Percentiles rank a stretch among this genome's conserved stretches.
These are phyloP conservation scores for Cladosporium sp. DNA, from an alignment of 2,329 filamentous ascomycete species.

Conservation along the genomic window DNA sequence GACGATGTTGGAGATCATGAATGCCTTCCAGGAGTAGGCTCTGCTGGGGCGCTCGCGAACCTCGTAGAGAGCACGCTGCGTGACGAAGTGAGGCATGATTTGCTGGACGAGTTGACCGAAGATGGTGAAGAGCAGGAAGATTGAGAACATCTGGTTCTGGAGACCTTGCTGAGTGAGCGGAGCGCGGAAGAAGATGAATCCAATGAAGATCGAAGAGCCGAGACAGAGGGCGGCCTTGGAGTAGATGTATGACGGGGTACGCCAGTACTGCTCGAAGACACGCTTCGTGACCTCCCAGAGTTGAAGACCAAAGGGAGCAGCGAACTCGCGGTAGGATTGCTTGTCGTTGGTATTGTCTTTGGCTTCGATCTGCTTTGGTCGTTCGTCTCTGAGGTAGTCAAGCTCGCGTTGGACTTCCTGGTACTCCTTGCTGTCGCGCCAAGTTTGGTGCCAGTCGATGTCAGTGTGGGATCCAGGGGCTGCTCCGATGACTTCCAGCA, in stretches of 20 bases:
- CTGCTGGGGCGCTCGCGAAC: slow-evolving; percentile 80
- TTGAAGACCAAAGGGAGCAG: slow-evolving; percentile 68
- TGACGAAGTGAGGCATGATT: slow-evolving; percentile 82
- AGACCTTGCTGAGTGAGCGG: slow-evolving; percentile 71
- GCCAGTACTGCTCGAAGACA: slow-evolving; percentile 90
- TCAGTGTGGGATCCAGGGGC: slow-evolving; percentile 47
- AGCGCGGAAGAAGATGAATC: slow-evolving; percentile 74
- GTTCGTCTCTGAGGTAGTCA: slow-evolving; percentile 40
- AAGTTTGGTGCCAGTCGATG: slow-evolving; percentile 48
- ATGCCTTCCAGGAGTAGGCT: slow-evolving; percentile 80
- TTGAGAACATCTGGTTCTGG: slow-evolving; percentile 81
- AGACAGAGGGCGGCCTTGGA: slow-evolving; percentile 69
- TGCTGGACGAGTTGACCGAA: slow-evolving; percentile 77
- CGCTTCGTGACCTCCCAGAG: slow-evolving; percentile 64
- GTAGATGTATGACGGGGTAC: slow-evolving; percentile 84
- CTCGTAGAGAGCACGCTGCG: slow-evolving; percentile 77
- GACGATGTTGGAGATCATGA: slow-evolving; percentile 77
- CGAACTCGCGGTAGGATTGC: slow-evolving; percentile 69
- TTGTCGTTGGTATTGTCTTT: slow-evolving; percentile 43
- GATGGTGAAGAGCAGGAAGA: slow-evolving; percentile 77
- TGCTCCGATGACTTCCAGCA: slow-evolving; percentile 56
- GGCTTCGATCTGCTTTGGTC: slow-evolving; percentile 26
- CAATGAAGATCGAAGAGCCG: slow-evolving; percentile 69
- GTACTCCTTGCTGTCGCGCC: slow-evolving; percentile 47
- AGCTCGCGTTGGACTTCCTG: slow-evolving; percentile 43